Percentiles rank a stretch among this genome's conserved stretches.
Evolutionary conservation across 2,329 filamentous ascomycete species (phyloP).

Genomic region (Beauveria sp.): DNA sequence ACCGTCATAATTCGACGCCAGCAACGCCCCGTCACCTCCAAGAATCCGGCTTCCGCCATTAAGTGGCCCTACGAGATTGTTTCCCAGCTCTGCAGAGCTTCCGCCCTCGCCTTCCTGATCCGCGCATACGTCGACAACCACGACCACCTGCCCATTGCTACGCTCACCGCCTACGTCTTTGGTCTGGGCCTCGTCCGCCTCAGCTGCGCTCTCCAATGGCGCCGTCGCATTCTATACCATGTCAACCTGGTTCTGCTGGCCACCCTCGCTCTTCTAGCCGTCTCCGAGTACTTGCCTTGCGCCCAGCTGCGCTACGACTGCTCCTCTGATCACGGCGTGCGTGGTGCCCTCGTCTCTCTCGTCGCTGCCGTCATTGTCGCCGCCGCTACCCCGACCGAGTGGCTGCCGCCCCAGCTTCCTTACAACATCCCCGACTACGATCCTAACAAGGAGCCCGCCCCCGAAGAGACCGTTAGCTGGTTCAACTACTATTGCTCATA

Average conservation of each 20-base stretch:
- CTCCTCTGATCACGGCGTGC: slow-evolving; percentile 22
- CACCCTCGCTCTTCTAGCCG: slow-evolving; percentile 28
- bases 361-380: slow-evolving; percentile 32
- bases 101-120: slow-evolving; percentile 32
- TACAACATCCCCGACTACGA: slow-evolving; percentile 31
- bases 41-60: slow-evolving; percentile 30
- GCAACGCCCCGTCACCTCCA: slow-evolving; percentile 16
- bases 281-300: slow-evolving; percentile 36
- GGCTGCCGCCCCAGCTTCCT: slow-evolving; percentile 36
- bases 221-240: slow-evolving; percentile 39
- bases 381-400: slow-evolving; percentile 40
- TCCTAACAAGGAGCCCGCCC: slow-evolving; percentile 31
- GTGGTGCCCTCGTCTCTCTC: slow-evolving; percentile 30
- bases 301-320: slow-evolving; percentile 29
- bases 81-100: slow-evolving; percentile 33
- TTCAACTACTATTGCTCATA: slow-evolving; percentile 44
- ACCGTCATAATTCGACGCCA: slow-evolving; percentile 8
- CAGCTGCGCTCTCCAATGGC: slow-evolving; percentile 33
- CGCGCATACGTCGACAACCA: slow-evolving; percentile 27
- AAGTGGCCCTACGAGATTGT: slow-evolving; percentile 35
- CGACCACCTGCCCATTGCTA: slow-evolving; percentile 29
- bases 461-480: slow-evolving; percentile 48
- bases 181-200: slow-evolving; percentile 37
- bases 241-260: slow-evolving; percentile 37
- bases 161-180: slow-evolving; percentile 33